These are phyloP conservation scores for Pythium grandisporangium DNA, from an alignment of 352 stramenopile genomes.

Conservation along the genomic window DNA sequence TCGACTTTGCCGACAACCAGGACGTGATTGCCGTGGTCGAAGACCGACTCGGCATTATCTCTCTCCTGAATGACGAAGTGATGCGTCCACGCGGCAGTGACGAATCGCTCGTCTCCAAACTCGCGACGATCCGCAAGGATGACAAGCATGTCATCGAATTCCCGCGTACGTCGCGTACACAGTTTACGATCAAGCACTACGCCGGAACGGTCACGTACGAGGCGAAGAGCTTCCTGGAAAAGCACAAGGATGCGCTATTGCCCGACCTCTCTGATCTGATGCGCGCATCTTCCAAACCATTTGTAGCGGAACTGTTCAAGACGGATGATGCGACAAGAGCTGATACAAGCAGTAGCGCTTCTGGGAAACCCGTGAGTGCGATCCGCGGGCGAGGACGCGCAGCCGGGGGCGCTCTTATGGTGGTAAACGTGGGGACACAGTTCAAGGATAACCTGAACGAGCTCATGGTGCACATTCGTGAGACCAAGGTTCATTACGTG, in stretches of 20 bases:
- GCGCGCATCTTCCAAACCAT: constrained; percentile 45
- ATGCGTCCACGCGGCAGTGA: constrained; percentile 85
- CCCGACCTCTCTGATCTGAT: constrained; percentile 89
- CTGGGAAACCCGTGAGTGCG: constrained; percentile 12
- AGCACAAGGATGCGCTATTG: constrained; percentile 92
- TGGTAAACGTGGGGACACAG: constrained; percentile 66
- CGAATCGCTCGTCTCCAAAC: constrained; percentile 68
- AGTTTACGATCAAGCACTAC: constrained; percentile 94
- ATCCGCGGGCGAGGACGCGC: constrained; percentile 17
- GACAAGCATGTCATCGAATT: constrained; percentile 75
- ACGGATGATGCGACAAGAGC: constrained; percentile 6
- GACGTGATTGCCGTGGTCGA: constrained; percentile 85
- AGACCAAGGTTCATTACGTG: constrained; percentile 97
- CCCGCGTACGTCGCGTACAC: constrained; percentile 55
- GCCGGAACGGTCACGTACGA: constrained; percentile 90
- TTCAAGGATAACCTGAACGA: constrained; percentile 89
- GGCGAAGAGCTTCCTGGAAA: constrained; percentile 90
- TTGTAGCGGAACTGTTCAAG: constrained; percentile 43
- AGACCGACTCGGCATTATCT: constrained; percentile 82
- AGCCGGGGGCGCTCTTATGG: constrained; percentile 34
- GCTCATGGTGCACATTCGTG: constrained; percentile 91
- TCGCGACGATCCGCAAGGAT: constrained; percentile 69
- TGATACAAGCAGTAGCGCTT: not conserved
- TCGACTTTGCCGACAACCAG: constrained; percentile 88
- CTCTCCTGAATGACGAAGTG: constrained; percentile 85